Conservation (phyloP, 176 grass and related monocot genomes). For the Hordeum marinum region DNA sequence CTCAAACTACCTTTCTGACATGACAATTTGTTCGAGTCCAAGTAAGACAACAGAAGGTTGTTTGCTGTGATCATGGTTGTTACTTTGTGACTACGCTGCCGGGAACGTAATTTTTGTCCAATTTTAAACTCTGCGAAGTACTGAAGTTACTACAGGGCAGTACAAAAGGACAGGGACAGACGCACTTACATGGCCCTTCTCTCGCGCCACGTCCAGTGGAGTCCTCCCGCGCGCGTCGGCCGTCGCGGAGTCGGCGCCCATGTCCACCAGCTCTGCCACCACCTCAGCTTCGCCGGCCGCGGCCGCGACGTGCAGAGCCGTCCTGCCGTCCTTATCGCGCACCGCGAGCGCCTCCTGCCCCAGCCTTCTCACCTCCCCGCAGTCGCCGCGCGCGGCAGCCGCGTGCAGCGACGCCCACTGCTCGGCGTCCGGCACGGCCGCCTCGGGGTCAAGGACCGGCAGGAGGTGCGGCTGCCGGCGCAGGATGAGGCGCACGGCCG, state of each 20-base stretch:
- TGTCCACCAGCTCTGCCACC: constrained; percentile 56
- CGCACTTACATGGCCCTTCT: constrained; percentile 80
- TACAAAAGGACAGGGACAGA: neutral
- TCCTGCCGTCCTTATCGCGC: constrained; percentile 50
- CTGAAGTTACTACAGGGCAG: neutral
- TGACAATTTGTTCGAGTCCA: too few relatives aligned
- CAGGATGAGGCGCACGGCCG: constrained; percentile 60
- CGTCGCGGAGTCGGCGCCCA: constrained; percentile 50
- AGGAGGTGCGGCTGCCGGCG: constrained; percentile 67
- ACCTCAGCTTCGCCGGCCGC: constrained; percentile 48
- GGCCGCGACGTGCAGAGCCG: constrained; percentile 54
- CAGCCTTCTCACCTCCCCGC: constrained; percentile 43
- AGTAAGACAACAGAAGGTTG: too few relatives aligned
- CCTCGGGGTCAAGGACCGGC: constrained; percentile 41
- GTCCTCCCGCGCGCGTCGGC: constrained; percentile 45
- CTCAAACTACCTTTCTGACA: neutral
- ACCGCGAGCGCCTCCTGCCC: constrained; percentile 40
- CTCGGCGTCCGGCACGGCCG: constrained; percentile 13
- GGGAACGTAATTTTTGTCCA: neutral
- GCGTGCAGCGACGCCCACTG: constrained; percentile 57
- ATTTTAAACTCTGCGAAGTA: neutral
- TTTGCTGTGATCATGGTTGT: neutral
- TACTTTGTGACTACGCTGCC: neutral
- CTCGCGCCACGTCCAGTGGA: constrained; percentile 58
- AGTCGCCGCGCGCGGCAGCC: constrained; percentile 52